Percentiles rank a stretch among this genome's conserved stretches.
phyloP scores from a whole-genome alignment of 805 yeast genomes.

The Ogataea kodamae region DNA sequence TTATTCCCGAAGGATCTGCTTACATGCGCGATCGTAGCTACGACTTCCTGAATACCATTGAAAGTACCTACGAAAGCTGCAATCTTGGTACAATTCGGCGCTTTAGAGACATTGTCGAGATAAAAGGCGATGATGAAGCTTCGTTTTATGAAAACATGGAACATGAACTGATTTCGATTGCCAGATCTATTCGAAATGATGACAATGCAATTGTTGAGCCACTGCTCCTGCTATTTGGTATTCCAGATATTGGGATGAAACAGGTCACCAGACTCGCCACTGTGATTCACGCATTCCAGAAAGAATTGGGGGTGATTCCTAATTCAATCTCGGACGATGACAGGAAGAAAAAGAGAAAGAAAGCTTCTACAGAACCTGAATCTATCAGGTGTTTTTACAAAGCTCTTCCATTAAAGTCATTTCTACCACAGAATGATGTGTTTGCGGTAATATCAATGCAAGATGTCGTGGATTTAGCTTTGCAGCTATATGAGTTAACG shows the following conservation, averaged over 20 bases:
- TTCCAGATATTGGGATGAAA: constrained; percentile 39
- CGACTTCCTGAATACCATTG: constrained; percentile 39
- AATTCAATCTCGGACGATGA: constrained; percentile 24
- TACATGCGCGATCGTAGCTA: constrained; percentile 30
- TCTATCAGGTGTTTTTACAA: constrained; percentile 31
- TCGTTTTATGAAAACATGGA: constrained; percentile 31
- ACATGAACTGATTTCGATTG: constrained; percentile 9
- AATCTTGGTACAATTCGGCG: constrained; percentile 41
- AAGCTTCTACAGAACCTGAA: constrained; percentile 12
- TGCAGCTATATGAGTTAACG: constrained; percentile 57
- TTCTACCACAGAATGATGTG: constrained; percentile 35
- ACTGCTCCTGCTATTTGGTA: constrained; percentile 48
- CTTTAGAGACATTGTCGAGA: constrained; percentile 18
- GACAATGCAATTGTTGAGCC: constrained; percentile 29
- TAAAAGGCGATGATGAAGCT: constrained; percentile 17
- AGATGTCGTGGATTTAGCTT: constrained; percentile 42
- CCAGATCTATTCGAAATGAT: constrained; percentile 15
- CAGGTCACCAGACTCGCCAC: constrained; percentile 47
- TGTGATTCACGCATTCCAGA: constrained; percentile 46
- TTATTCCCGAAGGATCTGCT: constrained; percentile 31
- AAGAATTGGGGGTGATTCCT: constrained; percentile 24
- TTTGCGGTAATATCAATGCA: constrained; percentile 32
- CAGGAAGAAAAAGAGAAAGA: constrained; percentile 28
- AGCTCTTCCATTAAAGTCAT: constrained; percentile 38
- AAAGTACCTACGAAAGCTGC: constrained; percentile 43